Conservation (phyloP, 2,329 filamentous ascomycete species). For the Arthrobotrys pseudoclavata region DNA sequence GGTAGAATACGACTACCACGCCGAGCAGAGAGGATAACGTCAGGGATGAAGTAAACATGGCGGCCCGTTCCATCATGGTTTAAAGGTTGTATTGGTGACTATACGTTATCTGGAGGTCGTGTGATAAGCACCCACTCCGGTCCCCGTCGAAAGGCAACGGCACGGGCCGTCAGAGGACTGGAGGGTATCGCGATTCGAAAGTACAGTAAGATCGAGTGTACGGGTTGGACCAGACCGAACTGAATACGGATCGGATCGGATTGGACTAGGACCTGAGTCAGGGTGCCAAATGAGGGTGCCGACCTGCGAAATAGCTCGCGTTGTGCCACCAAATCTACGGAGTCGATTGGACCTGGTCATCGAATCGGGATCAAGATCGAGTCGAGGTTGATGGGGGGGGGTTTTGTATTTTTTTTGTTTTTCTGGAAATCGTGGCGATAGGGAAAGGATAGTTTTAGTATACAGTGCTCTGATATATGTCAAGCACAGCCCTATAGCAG, state of each 20-base stretch:
- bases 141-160: constrained; percentile 46
- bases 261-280: constrained; percentile 17
- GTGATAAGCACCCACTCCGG: constrained; percentile 26
- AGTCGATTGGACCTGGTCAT: constrained; percentile 38
- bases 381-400: constrained; percentile 6
- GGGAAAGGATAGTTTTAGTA: neutral
- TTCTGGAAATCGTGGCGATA: neutral
- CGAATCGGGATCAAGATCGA: constrained; percentile 38
- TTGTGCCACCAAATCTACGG: constrained; percentile 41
- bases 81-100: neutral
- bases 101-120: constrained; percentile 18
- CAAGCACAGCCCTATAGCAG: neutral
- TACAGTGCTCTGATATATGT: neutral
- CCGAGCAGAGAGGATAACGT: constrained; percentile 80
- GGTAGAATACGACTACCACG: constrained; percentile 85
- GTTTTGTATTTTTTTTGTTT: neutral
- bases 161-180: constrained; percentile 40
- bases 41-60: constrained; percentile 56
- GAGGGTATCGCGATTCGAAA: constrained; percentile 35
- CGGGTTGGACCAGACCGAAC: neutral
- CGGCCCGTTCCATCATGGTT: constrained; percentile 15
- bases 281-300: constrained; percentile 50
- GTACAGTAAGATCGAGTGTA: constrained; percentile 11
- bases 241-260: constrained; percentile 7
- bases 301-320: constrained; percentile 49